Percentiles rank a stretch among this genome's conserved stretches.
Conservation (phyloP, 345 rosid genomes). For the Lepidium africanum region DNA sequence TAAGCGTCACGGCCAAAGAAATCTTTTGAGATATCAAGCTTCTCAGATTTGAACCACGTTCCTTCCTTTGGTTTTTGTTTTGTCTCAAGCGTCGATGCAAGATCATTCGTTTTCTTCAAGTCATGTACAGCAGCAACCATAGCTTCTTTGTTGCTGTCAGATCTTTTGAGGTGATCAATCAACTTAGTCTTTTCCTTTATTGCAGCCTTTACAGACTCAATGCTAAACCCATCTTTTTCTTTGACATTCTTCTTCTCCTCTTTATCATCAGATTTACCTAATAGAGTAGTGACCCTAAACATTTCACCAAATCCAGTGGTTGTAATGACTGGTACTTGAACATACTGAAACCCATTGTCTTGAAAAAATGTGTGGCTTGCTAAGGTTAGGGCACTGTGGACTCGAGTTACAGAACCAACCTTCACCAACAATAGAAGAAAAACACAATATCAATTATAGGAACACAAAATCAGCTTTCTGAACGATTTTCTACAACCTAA, state of each 20-base stretch:
- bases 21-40: slow-evolving; percentile 34
- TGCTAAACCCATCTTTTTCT: slow-evolving; percentile 35
- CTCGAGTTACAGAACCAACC: slow-evolving; percentile 75
- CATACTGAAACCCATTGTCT: slow-evolving; percentile 51
- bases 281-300: slow-evolving; percentile 53
- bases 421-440: slow-evolving; percentile 40
- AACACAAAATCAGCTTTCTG: neutral
- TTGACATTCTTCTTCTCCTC: slow-evolving; percentile 27
- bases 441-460: neutral
- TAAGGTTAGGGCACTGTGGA: slow-evolving; percentile 53
- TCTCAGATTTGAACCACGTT: slow-evolving; percentile 30
- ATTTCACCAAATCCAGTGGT: slow-evolving; percentile 50
- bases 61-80: slow-evolving; percentile 34
- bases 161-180: slow-evolving; percentile 73
- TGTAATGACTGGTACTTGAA: slow-evolving; percentile 79
- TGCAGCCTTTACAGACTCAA: slow-evolving; percentile 56
- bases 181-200: slow-evolving; percentile 49
- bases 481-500: neutral
- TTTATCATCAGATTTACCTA: slow-evolving; percentile 24
- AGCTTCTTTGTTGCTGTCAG: slow-evolving; percentile 77
- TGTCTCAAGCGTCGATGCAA: slow-evolving; percentile 62
- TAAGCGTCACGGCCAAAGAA: slow-evolving; percentile 52
- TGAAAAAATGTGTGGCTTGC: slow-evolving; percentile 75
- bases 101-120: slow-evolving; percentile 54
- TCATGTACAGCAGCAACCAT: slow-evolving; percentile 59